A percentile compares a stretch with the other conserved stretches of the same genome.
Conservation (phyloP, 208 protist genomes). For the Trypanosoma vivax region DNA sequence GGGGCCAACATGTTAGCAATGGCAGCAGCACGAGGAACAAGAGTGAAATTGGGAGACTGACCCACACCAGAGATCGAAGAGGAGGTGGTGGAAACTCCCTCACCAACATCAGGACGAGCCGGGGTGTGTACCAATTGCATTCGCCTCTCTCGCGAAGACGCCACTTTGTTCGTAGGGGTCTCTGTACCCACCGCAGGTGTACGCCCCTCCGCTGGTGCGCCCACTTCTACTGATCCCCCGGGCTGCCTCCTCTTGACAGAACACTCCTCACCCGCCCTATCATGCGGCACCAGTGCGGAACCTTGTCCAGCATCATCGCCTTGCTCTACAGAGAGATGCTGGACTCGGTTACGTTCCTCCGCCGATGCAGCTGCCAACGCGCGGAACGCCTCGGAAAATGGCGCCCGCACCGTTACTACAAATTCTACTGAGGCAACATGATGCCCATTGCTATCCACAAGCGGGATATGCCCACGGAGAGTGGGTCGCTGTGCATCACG, state of each 20-base stretch:
- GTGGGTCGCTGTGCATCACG: constrained; percentile 45
- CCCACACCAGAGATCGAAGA: constrained; percentile 18
- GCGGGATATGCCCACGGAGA: constrained; percentile 63
- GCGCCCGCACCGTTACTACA: constrained; percentile 56
- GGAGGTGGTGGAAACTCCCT: constrained; percentile 13
- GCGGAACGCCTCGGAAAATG: constrained; percentile 63
- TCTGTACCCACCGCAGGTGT: not conserved
- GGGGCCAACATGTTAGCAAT: constrained; percentile 7
- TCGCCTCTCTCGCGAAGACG: constrained; percentile 4
- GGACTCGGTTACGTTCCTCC: not conserved
- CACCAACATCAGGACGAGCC: not conserved
- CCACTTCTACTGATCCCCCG: too few species aligned
- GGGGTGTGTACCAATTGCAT: constrained; percentile 18
- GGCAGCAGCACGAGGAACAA: constrained; percentile 19
- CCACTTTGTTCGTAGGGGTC: too few species aligned
- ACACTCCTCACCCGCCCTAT: too few species aligned
- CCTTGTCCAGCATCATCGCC: too few species aligned
- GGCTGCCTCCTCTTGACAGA: too few species aligned
- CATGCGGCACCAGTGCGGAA: too few species aligned
- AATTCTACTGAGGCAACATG: constrained; percentile 87
- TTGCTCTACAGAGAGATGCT: not conserved
- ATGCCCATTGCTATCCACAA: constrained; percentile 32
- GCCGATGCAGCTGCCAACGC: constrained; percentile 31
- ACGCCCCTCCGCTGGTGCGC: not conserved
- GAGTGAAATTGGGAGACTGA: constrained; percentile 15